Percentiles rank a stretch among this genome's conserved stretches.
These are phyloP conservation scores for Boechera retrofracta DNA, from an alignment of 345 rosid genomes.

Conservation along the genomic window DNA sequence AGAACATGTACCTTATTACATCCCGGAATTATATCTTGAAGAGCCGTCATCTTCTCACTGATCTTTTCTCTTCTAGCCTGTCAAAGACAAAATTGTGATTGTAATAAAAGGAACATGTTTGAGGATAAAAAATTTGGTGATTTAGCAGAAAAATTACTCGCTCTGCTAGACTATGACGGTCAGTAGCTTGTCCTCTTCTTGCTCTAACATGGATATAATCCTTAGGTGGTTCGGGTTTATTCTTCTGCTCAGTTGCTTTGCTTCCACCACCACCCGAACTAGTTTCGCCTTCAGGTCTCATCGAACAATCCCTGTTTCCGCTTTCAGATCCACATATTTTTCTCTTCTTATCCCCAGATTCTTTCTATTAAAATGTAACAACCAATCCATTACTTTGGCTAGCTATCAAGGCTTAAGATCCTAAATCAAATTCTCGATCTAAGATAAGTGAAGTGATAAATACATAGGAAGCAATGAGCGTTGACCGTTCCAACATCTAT, in stretches of 20 bases:
- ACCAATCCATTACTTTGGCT: background rate
- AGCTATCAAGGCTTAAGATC: slow-evolving; percentile 4
- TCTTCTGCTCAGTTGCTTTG: slow-evolving; percentile 53
- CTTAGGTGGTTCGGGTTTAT: slow-evolving; percentile 77
- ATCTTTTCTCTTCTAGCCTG: slow-evolving; percentile 99
- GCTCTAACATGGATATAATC: slow-evolving; percentile 98
- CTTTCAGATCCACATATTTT: slow-evolving; percentile 56
- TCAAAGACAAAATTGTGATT: slow-evolving; percentile 20
- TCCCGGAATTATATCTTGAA: slow-evolving; percentile 95
- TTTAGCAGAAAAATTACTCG: slow-evolving; percentile 57
- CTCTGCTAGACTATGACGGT: slow-evolving; percentile 98
- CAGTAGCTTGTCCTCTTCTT: slow-evolving; percentile 97
- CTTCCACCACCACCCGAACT: slow-evolving; percentile 62
- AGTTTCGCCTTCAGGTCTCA: slow-evolving; percentile 68
- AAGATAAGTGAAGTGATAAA: background rate
- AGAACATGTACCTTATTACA: slow-evolving; percentile 75
- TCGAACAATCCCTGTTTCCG: slow-evolving; percentile 51
- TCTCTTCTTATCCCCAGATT: slow-evolving; percentile 62
- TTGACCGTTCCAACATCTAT: slow-evolving; percentile 16
- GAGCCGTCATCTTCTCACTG: slow-evolving; percentile 91
- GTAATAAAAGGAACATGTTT: background rate
- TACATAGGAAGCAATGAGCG: background rate
- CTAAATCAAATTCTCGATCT: slow-evolving; percentile 29
- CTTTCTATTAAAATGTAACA: slow-evolving; percentile 50
- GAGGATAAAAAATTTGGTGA: background rate